Percentiles rank a stretch among this genome's conserved stretches.
phyloP scores from a whole-genome alignment of 768 basidiomycete genomes.

The Tephrocybe sp. region DNA sequence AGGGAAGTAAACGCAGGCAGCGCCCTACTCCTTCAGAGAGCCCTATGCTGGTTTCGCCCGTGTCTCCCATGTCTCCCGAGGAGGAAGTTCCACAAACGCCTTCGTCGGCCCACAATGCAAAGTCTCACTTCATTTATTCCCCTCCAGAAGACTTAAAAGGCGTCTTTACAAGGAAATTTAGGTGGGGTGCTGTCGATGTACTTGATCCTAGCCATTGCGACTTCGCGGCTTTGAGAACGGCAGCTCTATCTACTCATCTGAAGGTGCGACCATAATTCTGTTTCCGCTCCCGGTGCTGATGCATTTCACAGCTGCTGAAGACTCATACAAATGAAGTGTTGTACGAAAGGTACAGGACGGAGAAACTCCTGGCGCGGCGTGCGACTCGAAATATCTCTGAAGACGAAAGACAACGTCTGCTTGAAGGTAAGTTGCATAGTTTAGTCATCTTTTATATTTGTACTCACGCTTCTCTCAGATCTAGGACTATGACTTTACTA shows the following conservation, averaged over 20 bases:
- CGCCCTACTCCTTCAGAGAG: conserved; percentile 34
- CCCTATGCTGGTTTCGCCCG: conserved; percentile 23
- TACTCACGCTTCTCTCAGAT: conserved; percentile 28
- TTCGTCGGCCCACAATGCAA: conserved; percentile 34
- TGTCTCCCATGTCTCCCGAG: conserved; percentile 36
- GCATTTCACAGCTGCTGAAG: conserved; percentile 63
- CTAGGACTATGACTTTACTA: conserved; percentile 41
- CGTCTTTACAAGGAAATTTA: conserved; percentile 73
- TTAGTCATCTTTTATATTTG: background rate
- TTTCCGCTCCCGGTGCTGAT: background rate
- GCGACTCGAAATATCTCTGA: conserved; percentile 79
- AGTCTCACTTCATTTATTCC: conserved; percentile 43
- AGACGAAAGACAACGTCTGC: conserved; percentile 67
- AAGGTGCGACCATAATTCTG: conserved; percentile 49
- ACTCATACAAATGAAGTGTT: conserved; percentile 83
- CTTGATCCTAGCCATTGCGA: conserved; percentile 86
- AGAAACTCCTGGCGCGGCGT: conserved; percentile 84
- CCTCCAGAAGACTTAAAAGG: conserved; percentile 72
- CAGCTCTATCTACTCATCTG: conserved; percentile 81
- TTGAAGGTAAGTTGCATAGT: conserved; percentile 55
- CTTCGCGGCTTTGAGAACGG: conserved; percentile 81
- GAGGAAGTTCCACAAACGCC: conserved; percentile 41
- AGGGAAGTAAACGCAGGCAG: conserved; percentile 44
- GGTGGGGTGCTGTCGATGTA: conserved; percentile 90
- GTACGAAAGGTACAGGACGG: conserved; percentile 92